Evolutionary conservation across 2,329 filamentous ascomycete genomes (phyloP), one percentile per base, ranked within the genome.

Genomic region (Fusarium paranaense): DNA sequence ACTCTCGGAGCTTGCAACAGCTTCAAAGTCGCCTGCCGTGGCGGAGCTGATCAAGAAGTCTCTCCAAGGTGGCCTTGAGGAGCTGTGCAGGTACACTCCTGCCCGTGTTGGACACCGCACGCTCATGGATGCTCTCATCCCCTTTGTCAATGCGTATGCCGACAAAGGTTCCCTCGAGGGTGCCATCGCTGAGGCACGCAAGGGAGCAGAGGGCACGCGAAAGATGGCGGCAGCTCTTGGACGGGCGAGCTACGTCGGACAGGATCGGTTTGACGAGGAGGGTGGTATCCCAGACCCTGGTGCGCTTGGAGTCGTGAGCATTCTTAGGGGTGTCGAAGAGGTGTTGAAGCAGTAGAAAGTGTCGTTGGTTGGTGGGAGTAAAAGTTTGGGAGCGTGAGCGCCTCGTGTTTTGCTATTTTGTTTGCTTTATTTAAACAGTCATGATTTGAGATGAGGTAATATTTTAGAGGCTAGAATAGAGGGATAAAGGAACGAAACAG

Each of bases 161-260:
- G 82, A 86, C 1, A 85, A 42, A 4, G 25, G 85, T 9, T 92
- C 67, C 20, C 30, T 62, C 89, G 70, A 83, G 88, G 66, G 91
- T 14, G 74, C 75, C 22, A 33, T 76, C 1, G 69, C 20, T 1
- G 69, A 72, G 30, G 75, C 76, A 6, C 67, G 67, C 6, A 69
- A 59, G 30, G 76, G 92, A 2, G 89, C 92, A 20, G 90, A 93
- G 75, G 87, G 87, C 4, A 95, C 93, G 30, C 93, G 92, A 82
- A 88, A 88, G 35, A 94, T 95, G 92, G 90, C 91, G 79, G 92
- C 93, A 54, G 92, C 89, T 77, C 81, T 95, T 54, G 93, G 93
- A 30, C 85, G 93, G 63, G 89, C 91, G 9, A 93, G 94, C n/a
- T 95, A 95, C 80, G 90, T 95, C 61, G 93, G 91, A n/a, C 89